Evolutionary conservation across 2,329 filamentous ascomycete species (phyloP).

Genomic region (Chrysoporthe deuterocubensis): DNA sequence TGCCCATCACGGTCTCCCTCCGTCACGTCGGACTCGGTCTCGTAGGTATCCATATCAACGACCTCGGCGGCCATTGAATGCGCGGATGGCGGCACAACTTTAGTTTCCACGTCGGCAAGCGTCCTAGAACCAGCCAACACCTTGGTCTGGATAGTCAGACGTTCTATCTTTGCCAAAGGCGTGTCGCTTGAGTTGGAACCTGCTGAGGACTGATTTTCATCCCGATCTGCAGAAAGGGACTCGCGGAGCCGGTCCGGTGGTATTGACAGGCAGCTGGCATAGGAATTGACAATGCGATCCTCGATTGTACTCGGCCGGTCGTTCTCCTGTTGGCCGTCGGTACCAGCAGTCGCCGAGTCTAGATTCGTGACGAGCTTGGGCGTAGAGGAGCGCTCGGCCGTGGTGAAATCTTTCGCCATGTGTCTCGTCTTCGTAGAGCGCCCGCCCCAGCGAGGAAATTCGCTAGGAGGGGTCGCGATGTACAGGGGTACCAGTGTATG

Average conservation of each 20-base stretch:
- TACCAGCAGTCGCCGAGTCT: background rate
- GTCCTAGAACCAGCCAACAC: slow-evolving; percentile 27
- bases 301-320: slow-evolving; percentile 23
- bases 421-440: background rate
- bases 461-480: background rate
- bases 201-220: slow-evolving; percentile 15
- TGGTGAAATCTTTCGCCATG: slow-evolving; percentile 26
- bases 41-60: slow-evolving; percentile 20
- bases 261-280: slow-evolving; percentile 26
- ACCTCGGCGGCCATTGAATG: slow-evolving; percentile 24
- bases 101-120: slow-evolving; percentile 28
- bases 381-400: slow-evolving; percentile 22
- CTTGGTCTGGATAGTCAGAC: slow-evolving; percentile 27
- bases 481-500: slow-evolving; percentile 4
- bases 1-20: slow-evolving; percentile 1
- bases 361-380: slow-evolving; percentile 23
- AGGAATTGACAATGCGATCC: slow-evolving; percentile 26
- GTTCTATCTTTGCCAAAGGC: slow-evolving; percentile 15
- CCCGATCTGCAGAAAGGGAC: slow-evolving; percentile 15
- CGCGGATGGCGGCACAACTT: slow-evolving; percentile 24
- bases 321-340: slow-evolving; percentile 4
- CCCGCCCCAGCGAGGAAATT: background rate
- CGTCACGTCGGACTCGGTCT: slow-evolving; percentile 5
- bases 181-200: slow-evolving; percentile 1
- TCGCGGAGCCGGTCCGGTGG: slow-evolving; percentile 24